A percentile compares a stretch with the other conserved stretches of the same genome.
phyloP scores from a whole-genome alignment of 139 green algal species.

The Haematococcus lacustris region DNA sequence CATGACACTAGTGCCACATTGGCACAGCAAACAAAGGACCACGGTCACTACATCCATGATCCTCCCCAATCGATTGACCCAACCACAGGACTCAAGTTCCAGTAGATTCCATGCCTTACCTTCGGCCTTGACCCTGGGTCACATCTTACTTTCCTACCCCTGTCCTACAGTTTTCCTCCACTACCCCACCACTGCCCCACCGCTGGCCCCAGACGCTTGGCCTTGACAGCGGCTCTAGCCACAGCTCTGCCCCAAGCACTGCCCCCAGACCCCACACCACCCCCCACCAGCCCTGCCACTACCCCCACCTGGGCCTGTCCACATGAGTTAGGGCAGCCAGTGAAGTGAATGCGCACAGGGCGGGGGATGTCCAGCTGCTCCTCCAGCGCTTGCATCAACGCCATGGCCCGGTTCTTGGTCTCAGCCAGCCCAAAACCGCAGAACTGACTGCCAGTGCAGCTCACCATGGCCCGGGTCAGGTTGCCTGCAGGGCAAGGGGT shows the following conservation, averaged over 20 bases:
- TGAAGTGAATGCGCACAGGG: constrained; percentile 92
- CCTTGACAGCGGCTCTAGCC: too few species aligned
- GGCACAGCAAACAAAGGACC: too few species aligned
- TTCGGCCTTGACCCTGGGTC: too few species aligned
- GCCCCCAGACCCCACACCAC: too few species aligned
- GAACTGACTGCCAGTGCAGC: constrained; percentile 94
- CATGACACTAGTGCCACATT: too few species aligned
- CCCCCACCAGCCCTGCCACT: background rate
- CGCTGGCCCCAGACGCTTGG: too few species aligned
- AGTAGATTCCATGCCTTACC: too few species aligned
- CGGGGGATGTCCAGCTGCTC: constrained; percentile 69
- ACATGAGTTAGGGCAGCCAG: constrained; percentile 97
- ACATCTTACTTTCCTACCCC: background rate
- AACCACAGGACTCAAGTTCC: too few species aligned
- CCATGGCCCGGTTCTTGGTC: constrained; percentile 69
- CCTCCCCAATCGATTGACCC: too few species aligned
- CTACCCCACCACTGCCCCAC: too few species aligned
- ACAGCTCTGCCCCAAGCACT: too few species aligned
- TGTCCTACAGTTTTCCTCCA: background rate
- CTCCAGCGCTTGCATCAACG: constrained; percentile 57
- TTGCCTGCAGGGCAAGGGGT: constrained; percentile 21
- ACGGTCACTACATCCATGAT: too few species aligned
- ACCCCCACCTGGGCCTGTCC: constrained; percentile 81
- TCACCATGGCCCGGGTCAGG: constrained; percentile 55
- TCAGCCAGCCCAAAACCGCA: constrained; percentile 92